These are phyloP conservation scores for Actinomortierella wolfii DNA, from an alignment of 371 early-diverging fungal genomes.

Conservation along the genomic window DNA sequence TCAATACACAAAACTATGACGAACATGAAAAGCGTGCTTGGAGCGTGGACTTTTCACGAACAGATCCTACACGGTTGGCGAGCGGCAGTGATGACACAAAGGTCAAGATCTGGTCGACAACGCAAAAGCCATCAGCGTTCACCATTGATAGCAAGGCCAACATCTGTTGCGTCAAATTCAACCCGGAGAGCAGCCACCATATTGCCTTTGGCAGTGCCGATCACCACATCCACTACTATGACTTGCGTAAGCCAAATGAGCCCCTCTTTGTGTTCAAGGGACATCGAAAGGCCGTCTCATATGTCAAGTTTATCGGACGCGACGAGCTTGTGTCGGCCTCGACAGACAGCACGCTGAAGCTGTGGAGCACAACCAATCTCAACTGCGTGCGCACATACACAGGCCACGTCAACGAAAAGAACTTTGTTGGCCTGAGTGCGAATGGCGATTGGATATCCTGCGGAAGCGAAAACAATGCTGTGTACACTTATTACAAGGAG, in stretches of 20 bases:
- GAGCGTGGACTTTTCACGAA: constrained; percentile 84
- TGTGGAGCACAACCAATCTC: constrained; percentile 71
- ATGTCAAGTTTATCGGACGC: constrained; percentile 79
- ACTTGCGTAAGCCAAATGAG: constrained; percentile 69
- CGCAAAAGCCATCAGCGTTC: constrained; percentile 64
- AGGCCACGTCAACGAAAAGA: constrained; percentile 92
- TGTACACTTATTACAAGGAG: constrained; percentile 81
- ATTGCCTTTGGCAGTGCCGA: constrained; percentile 92
- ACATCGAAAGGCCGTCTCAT: constrained; percentile 91
- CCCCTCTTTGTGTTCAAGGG: constrained; percentile 78
- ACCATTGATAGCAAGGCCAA: constrained; percentile 86
- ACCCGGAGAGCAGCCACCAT: constrained; percentile 72
- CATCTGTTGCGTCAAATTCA: constrained; percentile 91
- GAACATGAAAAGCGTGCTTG: constrained; percentile 92
- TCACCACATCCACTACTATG: constrained; percentile 88
- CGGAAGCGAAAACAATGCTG: constrained; percentile 89
- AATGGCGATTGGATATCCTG: constrained; percentile 88
- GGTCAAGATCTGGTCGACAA: constrained; percentile 91
- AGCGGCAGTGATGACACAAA: constrained; percentile 90
- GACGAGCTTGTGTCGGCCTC: constrained; percentile 86
- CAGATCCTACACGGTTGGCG: constrained; percentile 79
- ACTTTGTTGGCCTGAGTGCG: constrained; percentile 90
- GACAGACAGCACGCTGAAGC: constrained; percentile 87
- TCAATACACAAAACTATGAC: constrained; percentile 60
- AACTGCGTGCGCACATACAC: constrained; percentile 69